Base-by-base conservation (phyloP, 306 rosid species). In the Medicago truncatula region DNA sequence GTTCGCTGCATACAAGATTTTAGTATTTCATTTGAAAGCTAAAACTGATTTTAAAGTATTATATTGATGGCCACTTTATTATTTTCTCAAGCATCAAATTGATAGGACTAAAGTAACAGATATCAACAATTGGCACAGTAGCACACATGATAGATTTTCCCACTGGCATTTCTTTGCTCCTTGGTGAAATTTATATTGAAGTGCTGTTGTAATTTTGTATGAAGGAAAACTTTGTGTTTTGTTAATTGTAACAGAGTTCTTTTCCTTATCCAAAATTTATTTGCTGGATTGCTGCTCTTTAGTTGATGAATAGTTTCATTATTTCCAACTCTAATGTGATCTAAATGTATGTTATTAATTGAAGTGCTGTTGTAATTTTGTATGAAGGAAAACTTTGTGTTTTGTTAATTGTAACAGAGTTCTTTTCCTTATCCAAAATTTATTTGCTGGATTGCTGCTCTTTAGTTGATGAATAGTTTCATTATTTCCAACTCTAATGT, bases 391-490 rank as follows among this genome's bases (percentile, higher is more conserved):
- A 46, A 46, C 76, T 28, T 74, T 74, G 8, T 53, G 34, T 58
- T 43, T 47, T 81, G 74, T 36, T 65, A 16, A 14, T 21, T 60
- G 44, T 65, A 75, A 58, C 72, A 18, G 34, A 65, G n/a, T 59
- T 73, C 44, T 61, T 8, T 20, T 52, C 46, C 14, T 23, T 56
- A 23, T 39, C 71, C 20, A 6, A 17, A 63, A 15, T 34, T 20
- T 74, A 12, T 49, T 81, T 71, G 38, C 56, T 71, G 70, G 70
- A 11, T 47, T 54, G 81, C 65, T 82, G 52, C 38, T n/a, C 28
- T 31, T 63, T 23, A 34, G 31, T 46, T 12, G 41, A 52, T 69
- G 18, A 38, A 34, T 38, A 17, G 57, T 56, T 78, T 73, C 17
- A 0, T 20, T 69, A 52, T 43, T 62, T 25, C 20, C 17, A 18